Base-by-base conservation (phyloP, 1,284 basidiomycete species). In the Ustilago bromivora region DNA sequence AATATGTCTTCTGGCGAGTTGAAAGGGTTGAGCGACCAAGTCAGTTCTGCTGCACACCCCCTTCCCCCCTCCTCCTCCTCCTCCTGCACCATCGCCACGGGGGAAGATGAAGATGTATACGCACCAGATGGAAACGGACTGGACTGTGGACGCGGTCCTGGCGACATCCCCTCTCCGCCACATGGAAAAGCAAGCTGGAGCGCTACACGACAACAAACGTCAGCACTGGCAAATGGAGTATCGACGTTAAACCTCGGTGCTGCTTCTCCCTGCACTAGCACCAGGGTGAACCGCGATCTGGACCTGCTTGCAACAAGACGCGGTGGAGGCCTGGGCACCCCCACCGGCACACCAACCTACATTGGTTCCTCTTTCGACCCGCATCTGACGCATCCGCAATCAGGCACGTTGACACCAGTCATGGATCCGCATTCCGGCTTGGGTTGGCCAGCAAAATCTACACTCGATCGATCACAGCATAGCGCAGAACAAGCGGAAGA, bases 391-490 rank as follows among this genome's bases (percentile, higher is more conserved):
- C 80, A 6, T 56, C 69, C 3, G 53, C 74, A 15, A 82, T 72
- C 71, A 3, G 80, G 81, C 6, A 59, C 69, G 1, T 51, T 70
- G 13, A 83, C 82, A 0, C 81, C 84, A 6, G 84, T 85, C 6
- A 82, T 85, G 57, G 82, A 86, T 49, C 75, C 79, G 52, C 73
- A 84, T 4, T 51, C 49, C 59, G 84, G 84, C 0, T 74, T 86
- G 10, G 84, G 84, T 9, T 86, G 84, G 84, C 84, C 84, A 0
- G 79, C 73, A 3, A 84, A 85, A 65, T 71, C 75, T 4, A 83
- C 83, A 1, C 72, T 85, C 12, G 64, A 81, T 32, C 76, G 84
- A 3, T 71, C 84, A 49, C 73, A 84, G 53, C 75, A 76, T 61
- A 81, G 83, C 2, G 77, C 83, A 0, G 78, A 71, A 2, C 72